These are phyloP conservation scores for Paecilomyces fulvus DNA, from an alignment of 2,329 filamentous ascomycete species.

Conservation along the genomic window DNA sequence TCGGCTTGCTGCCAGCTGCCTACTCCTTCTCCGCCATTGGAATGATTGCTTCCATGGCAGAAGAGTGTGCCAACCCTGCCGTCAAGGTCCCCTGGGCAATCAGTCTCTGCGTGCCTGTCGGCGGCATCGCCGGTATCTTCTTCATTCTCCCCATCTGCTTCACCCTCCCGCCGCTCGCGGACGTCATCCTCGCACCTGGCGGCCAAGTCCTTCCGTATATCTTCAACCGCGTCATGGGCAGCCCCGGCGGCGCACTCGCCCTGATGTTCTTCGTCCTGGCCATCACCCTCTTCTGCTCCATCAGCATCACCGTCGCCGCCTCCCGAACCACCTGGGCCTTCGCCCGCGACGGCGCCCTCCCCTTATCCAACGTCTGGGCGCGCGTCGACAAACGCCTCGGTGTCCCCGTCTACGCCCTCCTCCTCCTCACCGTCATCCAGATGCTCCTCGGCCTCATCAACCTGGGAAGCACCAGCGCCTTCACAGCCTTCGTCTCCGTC, in stretches of 20 bases:
- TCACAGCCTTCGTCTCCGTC: conserved; percentile 45
- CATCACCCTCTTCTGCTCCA: conserved; percentile 46
- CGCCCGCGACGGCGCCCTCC: conserved; percentile 38
- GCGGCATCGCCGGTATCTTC: conserved; percentile 47
- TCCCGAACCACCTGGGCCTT: conserved; percentile 41
- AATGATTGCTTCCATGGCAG: conserved; percentile 56
- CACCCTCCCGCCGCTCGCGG: conserved; percentile 40
- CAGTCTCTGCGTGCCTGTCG: conserved; percentile 45
- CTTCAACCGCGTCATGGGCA: conserved; percentile 42
- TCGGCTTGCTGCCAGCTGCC: conserved; percentile 51
- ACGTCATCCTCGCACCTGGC: conserved; percentile 36
- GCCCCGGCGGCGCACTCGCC: conserved; percentile 39
- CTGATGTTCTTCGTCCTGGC: conserved; percentile 44
- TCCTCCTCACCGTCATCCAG: conserved; percentile 38
- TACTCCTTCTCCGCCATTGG: conserved; percentile 54
- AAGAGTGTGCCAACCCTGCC: conserved; percentile 48
- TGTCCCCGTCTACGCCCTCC: conserved; percentile 35
- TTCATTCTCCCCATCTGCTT: conserved; percentile 49
- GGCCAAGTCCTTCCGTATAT: conserved; percentile 46
- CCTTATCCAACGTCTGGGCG: conserved; percentile 30
- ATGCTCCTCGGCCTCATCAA: conserved; percentile 45
- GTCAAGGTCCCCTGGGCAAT: conserved; percentile 47
- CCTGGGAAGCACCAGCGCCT: conserved; percentile 40
- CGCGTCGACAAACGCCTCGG: conserved; percentile 25
- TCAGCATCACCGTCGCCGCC: conserved; percentile 45